phyloP scores from a whole-genome alignment of 108 stramenopile genomes.

The Schizochytrium sp. region DNA sequence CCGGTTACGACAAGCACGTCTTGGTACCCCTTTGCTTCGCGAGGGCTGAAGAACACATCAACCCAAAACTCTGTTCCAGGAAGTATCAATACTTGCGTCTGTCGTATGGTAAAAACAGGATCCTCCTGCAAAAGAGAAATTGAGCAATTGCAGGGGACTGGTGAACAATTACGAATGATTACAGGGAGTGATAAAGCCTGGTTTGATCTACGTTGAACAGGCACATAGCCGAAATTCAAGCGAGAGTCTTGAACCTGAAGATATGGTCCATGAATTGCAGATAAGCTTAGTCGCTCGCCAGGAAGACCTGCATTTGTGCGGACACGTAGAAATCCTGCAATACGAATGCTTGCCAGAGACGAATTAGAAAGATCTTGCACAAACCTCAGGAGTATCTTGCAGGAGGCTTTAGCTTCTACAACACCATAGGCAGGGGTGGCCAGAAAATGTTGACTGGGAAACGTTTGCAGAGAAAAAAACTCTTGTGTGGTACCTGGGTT shows the following conservation, averaged over 20 bases:
- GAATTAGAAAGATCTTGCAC: not conserved
- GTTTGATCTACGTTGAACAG: not conserved
- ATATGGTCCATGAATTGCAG: conserved; percentile 33
- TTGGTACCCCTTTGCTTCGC: not conserved
- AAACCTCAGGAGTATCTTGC: not conserved
- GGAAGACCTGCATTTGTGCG: not conserved
- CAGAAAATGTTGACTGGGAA: not conserved
- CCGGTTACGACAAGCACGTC: not conserved
- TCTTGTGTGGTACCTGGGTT: not conserved
- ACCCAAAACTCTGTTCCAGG: conserved; percentile 1
- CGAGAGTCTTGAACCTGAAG: conserved; percentile 21
- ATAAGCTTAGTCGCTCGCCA: not conserved
- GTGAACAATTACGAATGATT: not conserved
- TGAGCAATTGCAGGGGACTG: not conserved
- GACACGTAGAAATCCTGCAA: conserved; percentile 20
- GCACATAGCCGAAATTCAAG: not conserved
- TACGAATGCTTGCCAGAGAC: not conserved
- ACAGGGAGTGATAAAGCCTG: not conserved
- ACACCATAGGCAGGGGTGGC: conserved; percentile 19
- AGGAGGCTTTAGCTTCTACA: not conserved
- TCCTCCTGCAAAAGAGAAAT: not conserved
- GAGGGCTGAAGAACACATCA: conserved; percentile 6
- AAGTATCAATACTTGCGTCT: not conserved
- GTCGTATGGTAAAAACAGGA: not conserved
- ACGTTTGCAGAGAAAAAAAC: conserved; percentile 28